Evolutionary conservation across 495 filamentous ascomycete genomes (phyloP).

Genomic region (Penicillium salamii): DNA sequence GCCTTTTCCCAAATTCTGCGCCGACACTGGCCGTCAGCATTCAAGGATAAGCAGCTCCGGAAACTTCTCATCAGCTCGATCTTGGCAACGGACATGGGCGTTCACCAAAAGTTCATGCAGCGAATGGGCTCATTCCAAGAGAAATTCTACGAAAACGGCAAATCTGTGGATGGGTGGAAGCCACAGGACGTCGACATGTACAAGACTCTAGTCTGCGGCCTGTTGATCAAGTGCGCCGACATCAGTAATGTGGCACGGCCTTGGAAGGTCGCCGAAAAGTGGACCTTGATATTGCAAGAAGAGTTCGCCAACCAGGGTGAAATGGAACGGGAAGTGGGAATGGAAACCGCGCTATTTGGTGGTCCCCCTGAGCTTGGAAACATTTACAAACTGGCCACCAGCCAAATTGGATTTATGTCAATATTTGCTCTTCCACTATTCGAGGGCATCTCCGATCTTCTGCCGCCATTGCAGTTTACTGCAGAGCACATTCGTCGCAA

Average conservation of each 20-base stretch:
- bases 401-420: conserved; percentile 94
- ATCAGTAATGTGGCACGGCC: conserved; percentile 95
- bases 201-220: conserved; percentile 73
- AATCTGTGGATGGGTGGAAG: conserved; percentile 64
- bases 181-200: conserved; percentile 66
- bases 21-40: conserved; percentile 84
- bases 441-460: conserved; percentile 74
- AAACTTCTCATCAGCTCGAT: conserved; percentile 94
- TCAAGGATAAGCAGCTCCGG: conserved; percentile 70
- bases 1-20: conserved; percentile 95
- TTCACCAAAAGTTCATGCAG: conserved; percentile 95
- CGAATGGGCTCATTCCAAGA: conserved; percentile 73
- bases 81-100: conserved; percentile 92
- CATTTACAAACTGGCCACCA: conserved; percentile 73
- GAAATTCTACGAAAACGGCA: conserved; percentile 62
- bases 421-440: conserved; percentile 92
- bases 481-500: conserved; percentile 78
- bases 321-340: conserved; percentile 85
- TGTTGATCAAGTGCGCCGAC: conserved; percentile 97
- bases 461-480: conserved; percentile 79
- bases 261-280: conserved; percentile 75
- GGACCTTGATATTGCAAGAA: conserved; percentile 88
- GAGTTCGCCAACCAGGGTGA: conserved; percentile 90
- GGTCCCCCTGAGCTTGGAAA: conserved; percentile 81
- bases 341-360: conserved; percentile 80